Evolutionary conservation across 2,329 filamentous ascomycete species (phyloP).

Genomic region (Clarireedia paspali): DNA sequence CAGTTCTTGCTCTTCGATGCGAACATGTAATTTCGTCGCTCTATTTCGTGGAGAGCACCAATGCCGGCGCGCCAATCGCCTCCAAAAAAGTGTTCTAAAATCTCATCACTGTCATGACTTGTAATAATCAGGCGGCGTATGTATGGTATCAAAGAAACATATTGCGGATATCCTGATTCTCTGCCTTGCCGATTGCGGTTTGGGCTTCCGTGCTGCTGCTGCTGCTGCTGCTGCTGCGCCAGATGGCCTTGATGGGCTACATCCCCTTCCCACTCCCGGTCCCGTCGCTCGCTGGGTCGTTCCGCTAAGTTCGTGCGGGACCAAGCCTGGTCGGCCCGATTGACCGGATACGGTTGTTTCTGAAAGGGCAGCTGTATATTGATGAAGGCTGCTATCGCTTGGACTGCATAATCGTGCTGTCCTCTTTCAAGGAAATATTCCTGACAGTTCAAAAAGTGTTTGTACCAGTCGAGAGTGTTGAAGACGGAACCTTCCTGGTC

Average conservation of each 20-base stretch:
- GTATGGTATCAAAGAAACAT: constrained; percentile 74
- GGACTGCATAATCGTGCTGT: constrained; percentile 76
- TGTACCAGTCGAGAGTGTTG: constrained; percentile 80
- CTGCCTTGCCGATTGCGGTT: neutral
- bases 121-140: constrained; percentile 85
- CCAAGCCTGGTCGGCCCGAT: neutral
- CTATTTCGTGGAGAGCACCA: constrained; percentile 76
- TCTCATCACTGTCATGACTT: constrained; percentile 76
- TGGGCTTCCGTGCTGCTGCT: neutral
- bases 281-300: neutral
- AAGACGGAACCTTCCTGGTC: constrained; percentile 53
- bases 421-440: constrained; percentile 80
- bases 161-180: constrained; percentile 12
- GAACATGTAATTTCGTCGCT: constrained; percentile 90
- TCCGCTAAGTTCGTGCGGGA: neutral
- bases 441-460: constrained; percentile 82
- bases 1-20: constrained; percentile 88
- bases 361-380: constrained; percentile 91
- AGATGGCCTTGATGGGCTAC: neutral
- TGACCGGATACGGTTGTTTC: constrained; percentile 35
- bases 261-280: neutral
- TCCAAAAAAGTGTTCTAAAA: constrained; percentile 96
- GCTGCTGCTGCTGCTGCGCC: neutral
- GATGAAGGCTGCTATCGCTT: constrained; percentile 81
- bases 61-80: constrained; percentile 80